Evolutionary conservation across 2,329 filamentous ascomycete genomes (phyloP).

Genomic region (Colletotrichum horii): DNA sequence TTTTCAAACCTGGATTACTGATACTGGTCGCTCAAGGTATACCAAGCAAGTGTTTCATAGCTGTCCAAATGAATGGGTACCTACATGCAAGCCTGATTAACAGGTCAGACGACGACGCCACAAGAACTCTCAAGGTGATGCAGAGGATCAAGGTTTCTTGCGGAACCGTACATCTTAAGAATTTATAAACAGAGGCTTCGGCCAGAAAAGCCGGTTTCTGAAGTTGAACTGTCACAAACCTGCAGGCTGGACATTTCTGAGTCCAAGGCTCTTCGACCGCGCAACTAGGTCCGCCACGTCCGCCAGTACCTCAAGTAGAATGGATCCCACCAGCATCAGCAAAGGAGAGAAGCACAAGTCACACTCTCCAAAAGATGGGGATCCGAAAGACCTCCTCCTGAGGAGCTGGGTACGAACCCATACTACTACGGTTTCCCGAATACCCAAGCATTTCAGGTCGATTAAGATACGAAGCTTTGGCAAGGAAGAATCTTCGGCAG

Average conservation of each 20-base stretch:
- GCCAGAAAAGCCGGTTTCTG: background rate
- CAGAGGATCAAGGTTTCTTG: background rate
- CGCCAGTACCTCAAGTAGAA: background rate
- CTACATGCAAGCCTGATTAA: background rate
- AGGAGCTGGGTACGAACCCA: background rate
- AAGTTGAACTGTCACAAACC: background rate
- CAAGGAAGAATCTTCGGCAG: fast-evolving
- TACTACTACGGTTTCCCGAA: background rate
- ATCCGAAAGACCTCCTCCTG: background rate
- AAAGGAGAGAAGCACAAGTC: background rate
- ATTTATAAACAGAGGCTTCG: background rate
- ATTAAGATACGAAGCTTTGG: fast-evolving
- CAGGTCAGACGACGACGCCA: background rate
- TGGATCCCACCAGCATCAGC: background rate
- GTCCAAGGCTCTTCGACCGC: background rate
- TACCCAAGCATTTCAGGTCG: background rate
- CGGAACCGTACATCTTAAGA: background rate
- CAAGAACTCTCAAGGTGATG: background rate
- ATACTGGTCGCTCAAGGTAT: background rate
- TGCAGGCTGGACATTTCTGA: background rate
- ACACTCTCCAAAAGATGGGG: background rate
- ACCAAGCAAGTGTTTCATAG: background rate
- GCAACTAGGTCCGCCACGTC: background rate
- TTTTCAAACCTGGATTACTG: background rate
- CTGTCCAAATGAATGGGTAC: background rate